phyloP scores from a whole-genome alignment of 441 rosid species.

The Theobroma grandiflorum region DNA sequence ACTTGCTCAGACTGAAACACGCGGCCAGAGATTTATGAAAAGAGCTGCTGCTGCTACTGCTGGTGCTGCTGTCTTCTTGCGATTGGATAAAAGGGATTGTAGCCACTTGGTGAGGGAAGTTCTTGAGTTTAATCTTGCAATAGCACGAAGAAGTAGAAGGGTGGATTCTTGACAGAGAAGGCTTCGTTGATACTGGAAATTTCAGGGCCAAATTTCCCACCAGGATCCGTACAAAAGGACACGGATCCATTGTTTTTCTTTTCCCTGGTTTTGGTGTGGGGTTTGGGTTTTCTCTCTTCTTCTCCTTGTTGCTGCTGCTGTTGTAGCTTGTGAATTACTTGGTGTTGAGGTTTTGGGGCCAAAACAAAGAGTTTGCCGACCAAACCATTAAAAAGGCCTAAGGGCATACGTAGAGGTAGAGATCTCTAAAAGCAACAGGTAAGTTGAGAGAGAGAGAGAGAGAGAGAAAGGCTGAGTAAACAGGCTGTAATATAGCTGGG shows the following conservation, averaged over 20 bases:
- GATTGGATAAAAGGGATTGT: slow-evolving; percentile 35
- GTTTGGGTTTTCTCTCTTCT: not conserved
- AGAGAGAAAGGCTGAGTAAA: slow-evolving; percentile 17
- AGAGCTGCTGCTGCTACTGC: not conserved
- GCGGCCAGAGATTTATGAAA: slow-evolving; percentile 51
- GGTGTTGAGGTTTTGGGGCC: not conserved
- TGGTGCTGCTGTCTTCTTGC: slow-evolving; percentile 1
- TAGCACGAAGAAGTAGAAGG: slow-evolving; percentile 36
- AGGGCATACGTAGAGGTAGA: slow-evolving; percentile 19
- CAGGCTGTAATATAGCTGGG: slow-evolving; percentile 85
- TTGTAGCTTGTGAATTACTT: not conserved
- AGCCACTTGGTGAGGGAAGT: slow-evolving; percentile 45
- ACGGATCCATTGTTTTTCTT: slow-evolving; percentile 66
- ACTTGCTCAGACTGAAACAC: slow-evolving; percentile 54
- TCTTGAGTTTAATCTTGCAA: slow-evolving; percentile 56
- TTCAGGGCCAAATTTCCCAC: slow-evolving; percentile 61
- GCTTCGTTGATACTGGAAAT: slow-evolving; percentile 39
- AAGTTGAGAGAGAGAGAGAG: slow-evolving; percentile 18
- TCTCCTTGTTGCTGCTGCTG: not conserved
- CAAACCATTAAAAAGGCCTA: slow-evolving; percentile 8
- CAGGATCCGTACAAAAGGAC: slow-evolving; percentile 66
- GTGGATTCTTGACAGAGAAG: slow-evolving; percentile 30
- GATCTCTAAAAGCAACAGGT: not conserved
- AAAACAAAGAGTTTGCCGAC: slow-evolving; percentile 24
- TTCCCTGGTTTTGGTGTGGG: not conserved